These are phyloP conservation scores for Helichrysum umbraculigerum DNA, from an alignment of 129 eudicot species.

Conservation along the genomic window DNA sequence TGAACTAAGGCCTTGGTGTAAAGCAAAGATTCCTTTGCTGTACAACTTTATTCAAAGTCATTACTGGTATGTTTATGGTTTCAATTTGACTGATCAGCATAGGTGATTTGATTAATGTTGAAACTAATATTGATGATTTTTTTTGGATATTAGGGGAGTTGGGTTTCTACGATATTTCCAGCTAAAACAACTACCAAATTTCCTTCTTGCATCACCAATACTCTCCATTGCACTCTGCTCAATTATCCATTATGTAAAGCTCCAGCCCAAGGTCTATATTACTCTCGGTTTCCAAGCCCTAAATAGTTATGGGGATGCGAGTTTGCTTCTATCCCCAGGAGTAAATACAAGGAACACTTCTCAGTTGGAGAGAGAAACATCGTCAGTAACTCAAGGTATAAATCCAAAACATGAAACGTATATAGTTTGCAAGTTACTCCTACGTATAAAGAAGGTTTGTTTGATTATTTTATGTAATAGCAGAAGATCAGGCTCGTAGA, in stretches of 20 bases:
- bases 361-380: slow-evolving; percentile 12
- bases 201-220: slow-evolving; percentile 85
- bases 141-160: slow-evolving; percentile 67
- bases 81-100: neutral
- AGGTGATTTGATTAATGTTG: neutral
- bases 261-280: slow-evolving; percentile 46
- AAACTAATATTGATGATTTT: slow-evolving; percentile 6
- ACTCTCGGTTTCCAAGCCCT: slow-evolving; percentile 65
- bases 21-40: slow-evolving; percentile 66
- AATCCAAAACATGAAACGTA: neutral
- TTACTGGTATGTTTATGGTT: slow-evolving; percentile 60
- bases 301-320: slow-evolving; percentile 20
- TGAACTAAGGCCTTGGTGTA: slow-evolving; percentile 84
- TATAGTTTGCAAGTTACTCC: neutral
- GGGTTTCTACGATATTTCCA: slow-evolving; percentile 86
- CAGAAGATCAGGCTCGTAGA: slow-evolving; percentile 47
- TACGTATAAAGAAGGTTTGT: neutral
- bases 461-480: slow-evolving; percentile 9
- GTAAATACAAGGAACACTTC: slow-evolving; percentile 8
- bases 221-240: slow-evolving; percentile 70
- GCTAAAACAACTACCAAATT: slow-evolving; percentile 84
- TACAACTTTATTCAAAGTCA: slow-evolving; percentile 85
- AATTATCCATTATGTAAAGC: slow-evolving; percentile 58
- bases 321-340: neutral
- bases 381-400: slow-evolving; percentile 51